Percentiles rank a stretch among this genome's conserved stretches.
phyloP scores from a whole-genome alignment of 73 alveolate genomes.

The Tetrahymena thermophila region DNA sequence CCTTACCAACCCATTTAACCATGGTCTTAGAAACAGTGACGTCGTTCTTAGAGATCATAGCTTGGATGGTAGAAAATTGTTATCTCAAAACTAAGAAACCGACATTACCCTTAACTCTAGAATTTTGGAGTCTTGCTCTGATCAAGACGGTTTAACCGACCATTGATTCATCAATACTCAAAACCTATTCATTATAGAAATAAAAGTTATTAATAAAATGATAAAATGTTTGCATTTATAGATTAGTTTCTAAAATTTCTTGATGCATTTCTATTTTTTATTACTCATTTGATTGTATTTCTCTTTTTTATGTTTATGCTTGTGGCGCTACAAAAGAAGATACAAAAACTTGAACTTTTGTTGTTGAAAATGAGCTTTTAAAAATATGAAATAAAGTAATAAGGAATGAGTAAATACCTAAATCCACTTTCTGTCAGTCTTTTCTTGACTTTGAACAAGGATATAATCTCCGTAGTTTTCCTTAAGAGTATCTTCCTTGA shows the following conservation, averaged over 20 bases:
- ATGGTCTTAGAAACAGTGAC: slow-evolving; percentile 71
- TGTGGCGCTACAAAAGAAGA: not conserved
- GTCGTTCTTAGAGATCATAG: slow-evolving; percentile 64
- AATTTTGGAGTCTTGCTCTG: slow-evolving; percentile 84
- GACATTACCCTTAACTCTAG: slow-evolving; percentile 87
- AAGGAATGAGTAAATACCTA: not conserved
- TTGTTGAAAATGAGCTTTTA: not conserved
- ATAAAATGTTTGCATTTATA: not conserved
- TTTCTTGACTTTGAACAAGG: slow-evolving; percentile 15
- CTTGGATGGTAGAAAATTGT: slow-evolving; percentile 79
- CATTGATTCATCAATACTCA: slow-evolving; percentile 43
- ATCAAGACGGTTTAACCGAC: slow-evolving; percentile 68
- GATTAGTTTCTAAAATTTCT: not conserved
- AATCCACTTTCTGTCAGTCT: slow-evolving; percentile 34
- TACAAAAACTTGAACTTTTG: not conserved
- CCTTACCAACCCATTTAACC: slow-evolving; percentile 70
- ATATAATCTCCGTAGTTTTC: slow-evolving; percentile 13
- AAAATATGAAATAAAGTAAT: not conserved
- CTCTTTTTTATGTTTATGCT: not conserved
- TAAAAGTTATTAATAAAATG: no score
- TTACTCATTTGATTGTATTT: not conserved
- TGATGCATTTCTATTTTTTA: not conserved
- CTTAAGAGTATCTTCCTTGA: slow-evolving; percentile 5
- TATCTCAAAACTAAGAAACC: slow-evolving; percentile 92
- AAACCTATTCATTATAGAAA: not conserved